Percentiles rank a stretch among this genome's conserved stretches.
These are phyloP conservation scores for Silene noctiflora DNA, from an alignment of 179 eudicot genomes.

Conservation along the genomic window DNA sequence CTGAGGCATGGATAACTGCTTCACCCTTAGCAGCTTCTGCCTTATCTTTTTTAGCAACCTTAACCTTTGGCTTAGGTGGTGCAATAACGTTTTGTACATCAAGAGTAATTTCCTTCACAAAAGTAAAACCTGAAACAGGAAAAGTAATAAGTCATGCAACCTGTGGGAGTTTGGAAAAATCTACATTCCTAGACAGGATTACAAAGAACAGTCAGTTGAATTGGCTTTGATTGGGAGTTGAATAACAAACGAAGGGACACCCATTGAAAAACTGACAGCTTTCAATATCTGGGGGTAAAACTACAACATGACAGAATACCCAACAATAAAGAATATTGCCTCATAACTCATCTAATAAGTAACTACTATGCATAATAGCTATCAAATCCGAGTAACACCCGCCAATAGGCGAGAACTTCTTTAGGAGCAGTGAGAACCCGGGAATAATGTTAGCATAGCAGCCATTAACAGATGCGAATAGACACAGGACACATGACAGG, in stretches of 20 bases:
- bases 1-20: conserved; percentile 23
- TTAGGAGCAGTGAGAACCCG: not conserved
- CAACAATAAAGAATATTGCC: too few species aligned
- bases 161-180: not conserved
- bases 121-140: conserved; percentile 55
- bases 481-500: not conserved
- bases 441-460: not conserved
- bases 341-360: too few species aligned
- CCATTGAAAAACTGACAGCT: too few species aligned
- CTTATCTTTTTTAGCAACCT: conserved; percentile 35
- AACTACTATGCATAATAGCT: too few species aligned
- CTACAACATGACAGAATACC: too few species aligned
- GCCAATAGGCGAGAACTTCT: not conserved
- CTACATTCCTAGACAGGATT: not conserved
- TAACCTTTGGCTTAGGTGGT: conserved; percentile 42
- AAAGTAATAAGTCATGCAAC: not conserved
- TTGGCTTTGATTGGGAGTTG: too few species aligned
- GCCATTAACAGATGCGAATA: not conserved
- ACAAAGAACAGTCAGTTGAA: too few species aligned
- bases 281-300: too few species aligned
- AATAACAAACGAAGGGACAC: too few species aligned
- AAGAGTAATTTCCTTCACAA: conserved; percentile 84
- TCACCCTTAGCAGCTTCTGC: conserved; percentile 32
- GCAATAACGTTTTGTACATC: conserved; percentile 72
- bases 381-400: not conserved